Base-by-base conservation (phyloP, 2,329 filamentous ascomycete species). In the Cladosporium cucumerinum region DNA sequence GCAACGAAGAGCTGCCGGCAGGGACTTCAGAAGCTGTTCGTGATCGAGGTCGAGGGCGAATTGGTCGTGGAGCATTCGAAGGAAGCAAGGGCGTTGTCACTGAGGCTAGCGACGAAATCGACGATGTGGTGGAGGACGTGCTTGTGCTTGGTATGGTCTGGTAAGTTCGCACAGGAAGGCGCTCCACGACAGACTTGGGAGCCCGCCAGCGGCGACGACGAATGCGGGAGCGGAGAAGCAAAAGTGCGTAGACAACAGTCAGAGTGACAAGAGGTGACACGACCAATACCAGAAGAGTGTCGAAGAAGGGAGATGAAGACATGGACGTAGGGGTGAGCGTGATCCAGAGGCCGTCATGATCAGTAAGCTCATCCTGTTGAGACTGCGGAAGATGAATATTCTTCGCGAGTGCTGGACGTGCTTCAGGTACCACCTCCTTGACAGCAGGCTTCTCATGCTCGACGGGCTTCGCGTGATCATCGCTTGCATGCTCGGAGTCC, bases 111-210 rank as follows among this genome's bases (percentile, higher is more conserved):
- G 72, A 70, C 12, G 69, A 69, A 16, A 71, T 55, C 0, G 70
- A 68, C 7, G 73, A 73, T 10, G 72, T 72, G 1, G 73, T 71
- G 4, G 72, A 72, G 4, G 89, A 92, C 72, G 76, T 85, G 79
- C 76, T 86, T 1, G 87, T 86, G 12, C 84, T 82, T 2, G 86
- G 81, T 39, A 97, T 91, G 0, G 93, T 96, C 72, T 96, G 93
- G 74, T 97, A 99, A 0, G 93, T 98, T 66, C 94, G 88, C 16
- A 99, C 93, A 1, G 95, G 95, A n/a, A 99, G 84, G 65, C 91
- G 89, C 71, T 97, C 93, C 21, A 99, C 93, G 0, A 99, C 88
- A 0, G 92, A 96, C 78, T 99, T 99, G 5, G 95, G 95, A n/a
- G 95, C 95, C 72, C 95, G 87, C 94, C 95, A 99, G 71, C 94